phyloP scores from a whole-genome alignment of 305 asterid species.

The Solanum hybrid region DNA sequence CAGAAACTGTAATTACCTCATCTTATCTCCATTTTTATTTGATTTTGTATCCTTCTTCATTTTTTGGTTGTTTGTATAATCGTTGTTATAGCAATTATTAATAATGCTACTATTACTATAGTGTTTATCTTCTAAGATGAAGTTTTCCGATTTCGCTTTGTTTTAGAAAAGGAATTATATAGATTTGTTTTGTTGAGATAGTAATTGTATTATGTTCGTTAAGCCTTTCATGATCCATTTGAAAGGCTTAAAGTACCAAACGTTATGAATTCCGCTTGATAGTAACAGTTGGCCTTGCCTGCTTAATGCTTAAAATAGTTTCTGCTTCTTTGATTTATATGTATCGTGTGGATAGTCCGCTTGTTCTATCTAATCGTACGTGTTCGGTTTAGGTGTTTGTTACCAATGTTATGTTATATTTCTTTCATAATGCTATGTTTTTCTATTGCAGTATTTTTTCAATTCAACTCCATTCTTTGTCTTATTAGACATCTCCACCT shows the following conservation, averaged over 20 bases:
- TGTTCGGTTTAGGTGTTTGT: background rate
- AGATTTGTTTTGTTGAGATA: background rate
- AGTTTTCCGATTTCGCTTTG: background rate
- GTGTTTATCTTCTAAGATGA: background rate
- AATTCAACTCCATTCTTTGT: no score
- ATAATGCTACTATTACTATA: background rate
- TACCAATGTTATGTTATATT: background rate
- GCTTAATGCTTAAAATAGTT: background rate
- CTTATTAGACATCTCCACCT: background rate
- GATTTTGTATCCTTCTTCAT: background rate
- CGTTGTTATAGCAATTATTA: background rate
- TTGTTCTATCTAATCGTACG: background rate
- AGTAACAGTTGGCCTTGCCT: background rate
- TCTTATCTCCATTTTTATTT: background rate
- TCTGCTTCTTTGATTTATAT: background rate
- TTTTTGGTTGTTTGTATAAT: background rate
- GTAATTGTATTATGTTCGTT: background rate
- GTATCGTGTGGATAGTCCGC: background rate
- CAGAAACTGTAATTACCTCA: conserved; percentile 5
- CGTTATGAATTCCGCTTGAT: background rate
- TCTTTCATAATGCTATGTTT: accelerated
- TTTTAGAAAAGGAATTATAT: background rate
- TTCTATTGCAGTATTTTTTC: no score
- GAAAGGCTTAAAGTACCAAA: background rate
- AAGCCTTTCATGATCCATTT: background rate